Percentiles rank a stretch among this genome's conserved stretches.
Evolutionary conservation across 768 basidiomycete species (phyloP).

Genomic region (Auriscalpium microsporum): DNA sequence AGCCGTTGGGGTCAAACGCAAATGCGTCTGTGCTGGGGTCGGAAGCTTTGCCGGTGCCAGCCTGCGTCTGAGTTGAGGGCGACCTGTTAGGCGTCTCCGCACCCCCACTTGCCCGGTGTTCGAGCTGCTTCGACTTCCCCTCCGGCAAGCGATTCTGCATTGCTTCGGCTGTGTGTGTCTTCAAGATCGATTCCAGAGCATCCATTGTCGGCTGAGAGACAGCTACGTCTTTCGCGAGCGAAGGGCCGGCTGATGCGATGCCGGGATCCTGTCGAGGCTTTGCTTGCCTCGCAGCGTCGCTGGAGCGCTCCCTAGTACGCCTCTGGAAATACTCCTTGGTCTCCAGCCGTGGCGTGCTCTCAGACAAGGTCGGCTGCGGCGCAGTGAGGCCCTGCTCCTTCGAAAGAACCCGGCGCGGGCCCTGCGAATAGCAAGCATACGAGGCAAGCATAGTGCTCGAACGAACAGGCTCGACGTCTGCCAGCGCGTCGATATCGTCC

Average conservation of each 20-base stretch:
- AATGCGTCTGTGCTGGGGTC: constrained; percentile 1
- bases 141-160: too few relatives aligned
- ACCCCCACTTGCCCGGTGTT: not conserved
- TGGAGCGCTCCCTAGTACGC: constrained; percentile 12
- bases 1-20: constrained; percentile 7
- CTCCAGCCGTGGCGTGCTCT: constrained; percentile 7
- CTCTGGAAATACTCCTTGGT: constrained; percentile 13
- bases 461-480: not conserved
- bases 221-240: too few relatives aligned
- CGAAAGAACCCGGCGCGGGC: not conserved
- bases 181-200: too few relatives aligned
- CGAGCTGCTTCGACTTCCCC: not conserved
- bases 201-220: too few relatives aligned
- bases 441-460: not conserved
- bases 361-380: not conserved
- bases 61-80: not conserved
- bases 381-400: not conserved
- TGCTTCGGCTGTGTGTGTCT: too few relatives aligned
- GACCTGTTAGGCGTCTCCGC: not conserved
- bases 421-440: not conserved
- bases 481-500: not conserved
- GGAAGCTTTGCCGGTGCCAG: not conserved
- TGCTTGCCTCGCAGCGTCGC: not conserved
- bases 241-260: too few relatives aligned
- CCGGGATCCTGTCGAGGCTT: not conserved